Percentiles rank a stretch among this genome's conserved stretches.
Conservation (phyloP, 331 rosid species). For the Saraca asoca region DNA sequence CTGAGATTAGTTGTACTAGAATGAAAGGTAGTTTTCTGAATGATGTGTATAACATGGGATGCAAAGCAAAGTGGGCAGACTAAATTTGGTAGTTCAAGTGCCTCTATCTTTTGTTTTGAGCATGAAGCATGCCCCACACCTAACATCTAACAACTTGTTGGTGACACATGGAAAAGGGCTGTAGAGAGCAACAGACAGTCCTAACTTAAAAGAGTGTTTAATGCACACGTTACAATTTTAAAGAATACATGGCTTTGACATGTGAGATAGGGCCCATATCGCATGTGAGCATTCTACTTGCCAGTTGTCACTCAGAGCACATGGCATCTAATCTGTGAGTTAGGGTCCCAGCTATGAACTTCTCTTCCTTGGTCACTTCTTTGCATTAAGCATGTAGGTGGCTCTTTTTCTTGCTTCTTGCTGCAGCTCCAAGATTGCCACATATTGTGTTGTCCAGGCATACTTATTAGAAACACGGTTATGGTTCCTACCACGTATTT, state of each 20-base stretch:
- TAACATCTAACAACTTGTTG: conserved; percentile 13
- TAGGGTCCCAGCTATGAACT: conserved; percentile 12
- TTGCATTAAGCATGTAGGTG: conserved; percentile 20
- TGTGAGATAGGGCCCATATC: conserved; percentile 62
- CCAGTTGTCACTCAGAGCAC: conserved; percentile 22
- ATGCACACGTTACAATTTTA: conserved; percentile 40
- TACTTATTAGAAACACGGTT: too few species aligned
- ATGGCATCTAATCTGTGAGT: conserved; percentile 36
- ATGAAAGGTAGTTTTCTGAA: too few species aligned
- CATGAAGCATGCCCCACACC: too few species aligned
- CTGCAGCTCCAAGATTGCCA: too few species aligned
- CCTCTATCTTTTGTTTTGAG: too few species aligned
- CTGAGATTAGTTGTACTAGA: too few species aligned
- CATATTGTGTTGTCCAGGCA: too few species aligned
- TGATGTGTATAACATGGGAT: too few species aligned
- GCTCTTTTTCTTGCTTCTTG: too few species aligned
- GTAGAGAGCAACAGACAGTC: conserved; percentile 40
- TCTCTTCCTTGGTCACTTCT: conserved; percentile 25
- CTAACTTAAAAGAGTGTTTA: conserved; percentile 4
- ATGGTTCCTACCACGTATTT: too few species aligned
- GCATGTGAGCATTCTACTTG: conserved; percentile 49
- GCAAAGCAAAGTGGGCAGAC: too few species aligned
- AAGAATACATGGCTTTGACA: conserved; percentile 31
- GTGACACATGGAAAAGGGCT: conserved; percentile 41
- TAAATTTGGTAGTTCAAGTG: too few species aligned